phyloP scores from a whole-genome alignment of 148 eudicot species.

The Pharnaceum exiguum region DNA sequence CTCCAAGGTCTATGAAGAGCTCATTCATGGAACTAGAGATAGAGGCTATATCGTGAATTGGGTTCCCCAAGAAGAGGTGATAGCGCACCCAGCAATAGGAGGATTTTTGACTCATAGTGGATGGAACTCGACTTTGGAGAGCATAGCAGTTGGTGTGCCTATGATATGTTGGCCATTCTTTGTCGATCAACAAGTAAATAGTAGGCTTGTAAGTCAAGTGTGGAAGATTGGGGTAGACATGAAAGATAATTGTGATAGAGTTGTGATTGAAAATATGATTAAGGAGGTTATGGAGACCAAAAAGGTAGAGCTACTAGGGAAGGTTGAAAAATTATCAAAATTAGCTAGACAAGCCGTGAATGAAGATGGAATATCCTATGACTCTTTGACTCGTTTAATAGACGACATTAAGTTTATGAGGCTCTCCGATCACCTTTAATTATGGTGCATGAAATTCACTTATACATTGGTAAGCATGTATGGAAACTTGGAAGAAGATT shows the following conservation, averaged over 20 bases:
- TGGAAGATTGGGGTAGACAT: constrained; percentile 28
- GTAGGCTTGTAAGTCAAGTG: constrained; percentile 24
- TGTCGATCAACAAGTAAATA: constrained; percentile 32
- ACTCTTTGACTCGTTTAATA: constrained; percentile 10
- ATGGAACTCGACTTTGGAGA: constrained; percentile 36
- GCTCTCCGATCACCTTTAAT: neutral
- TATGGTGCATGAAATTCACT: neutral
- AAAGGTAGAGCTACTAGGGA: constrained; percentile 10
- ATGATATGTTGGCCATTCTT: constrained; percentile 33
- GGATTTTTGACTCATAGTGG: constrained; percentile 35
- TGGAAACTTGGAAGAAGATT: too few species aligned
- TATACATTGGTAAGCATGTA: too few species aligned
- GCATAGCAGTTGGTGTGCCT: constrained; percentile 26
- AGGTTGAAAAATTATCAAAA: constrained; percentile 5
- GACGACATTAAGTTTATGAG: constrained; percentile 19
- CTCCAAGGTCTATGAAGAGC: neutral
- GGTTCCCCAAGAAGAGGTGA: constrained; percentile 35
- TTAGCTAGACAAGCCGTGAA: constrained; percentile 19
- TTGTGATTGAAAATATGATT: constrained; percentile 17
- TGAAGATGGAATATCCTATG: constrained; percentile 24
- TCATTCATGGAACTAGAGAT: constrained; percentile 14
- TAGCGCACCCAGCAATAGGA: constrained; percentile 23
- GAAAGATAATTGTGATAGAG: constrained; percentile 26
- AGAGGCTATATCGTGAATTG: constrained; percentile 25
- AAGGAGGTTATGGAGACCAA: constrained; percentile 20